Base-by-base conservation (phyloP, 306 rosid species). In the Oemleria cerasiformis region DNA sequence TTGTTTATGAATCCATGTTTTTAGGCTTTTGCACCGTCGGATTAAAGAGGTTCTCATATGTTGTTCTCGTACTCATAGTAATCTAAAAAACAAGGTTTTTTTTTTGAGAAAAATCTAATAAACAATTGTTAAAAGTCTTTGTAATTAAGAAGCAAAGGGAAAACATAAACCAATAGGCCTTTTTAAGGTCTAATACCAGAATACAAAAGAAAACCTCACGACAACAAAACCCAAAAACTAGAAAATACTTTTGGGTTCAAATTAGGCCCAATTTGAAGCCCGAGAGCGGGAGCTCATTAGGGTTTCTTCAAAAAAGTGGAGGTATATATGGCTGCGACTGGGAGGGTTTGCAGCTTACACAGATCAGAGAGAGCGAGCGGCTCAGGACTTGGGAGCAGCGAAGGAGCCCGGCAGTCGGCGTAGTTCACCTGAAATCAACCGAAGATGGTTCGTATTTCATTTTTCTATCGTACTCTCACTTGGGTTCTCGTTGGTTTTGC, bases 301-400 rank as follows among this genome's bases (percentile, higher is more conserved):
- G 73, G 74, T 70, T 70, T 55, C 25, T 17, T 3, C 17, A 41
- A 5, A 5, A n/a, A 21, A 3, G 11, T 4, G n/a, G 65, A 0
- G 65, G 42, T 70, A 70, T 70, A 41, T 70, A 70, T 41, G 3
- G 73, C 65, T 21, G 39, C 72, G 21, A 53, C 38, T 38, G 19
- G 1, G 34, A 40, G 73, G 8, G 41, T 14, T 54, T 4, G 43
- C 41, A 20, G 23, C 49, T 53, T 13, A 21, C 40, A 54, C 11
- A 16, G 4, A 42, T n/a, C 23, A 39, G 25, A 70, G 39, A 68
- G 48, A 7, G 10, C 20, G 43, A 68, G 73, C 73, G 50, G 63
- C 54, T 55, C 41, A 3, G 49, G 38, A 51, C 11, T 34, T 36
- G 16, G 62, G 14, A 54, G 63, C 73, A 54, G 63, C 23, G 14